A percentile compares a stretch with the other conserved stretches of the same genome.
Conservation (phyloP, 1,284 basidiomycete genomes). For the Ceratobasidium sp. region DNA sequence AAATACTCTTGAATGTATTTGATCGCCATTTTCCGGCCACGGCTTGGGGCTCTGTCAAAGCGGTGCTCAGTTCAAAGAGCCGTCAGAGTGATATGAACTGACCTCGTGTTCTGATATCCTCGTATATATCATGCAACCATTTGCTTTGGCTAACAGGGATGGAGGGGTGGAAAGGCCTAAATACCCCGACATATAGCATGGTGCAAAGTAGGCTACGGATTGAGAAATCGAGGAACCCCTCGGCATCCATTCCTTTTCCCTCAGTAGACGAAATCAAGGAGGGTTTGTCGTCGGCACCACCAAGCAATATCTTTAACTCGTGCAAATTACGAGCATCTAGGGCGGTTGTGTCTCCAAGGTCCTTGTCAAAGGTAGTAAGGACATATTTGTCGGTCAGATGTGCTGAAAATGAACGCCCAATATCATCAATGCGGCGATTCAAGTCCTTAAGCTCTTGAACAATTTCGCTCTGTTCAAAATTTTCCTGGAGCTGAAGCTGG, state of each 20-base stretch:
- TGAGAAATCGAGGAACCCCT: constrained; percentile 34
- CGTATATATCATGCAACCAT: no score
- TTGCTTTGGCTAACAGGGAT: background rate
- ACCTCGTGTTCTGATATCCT: no score
- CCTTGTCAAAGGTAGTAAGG: background rate
- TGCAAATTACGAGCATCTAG: background rate
- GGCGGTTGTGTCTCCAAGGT: constrained; percentile 5
- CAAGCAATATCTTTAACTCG: background rate
- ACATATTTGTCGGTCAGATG: constrained; percentile 20
- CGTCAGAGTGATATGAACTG: no score
- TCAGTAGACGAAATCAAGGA: background rate
- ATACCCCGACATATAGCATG: background rate
- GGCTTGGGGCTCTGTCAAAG: constrained; percentile 10
- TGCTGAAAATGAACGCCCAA: constrained; percentile 22
- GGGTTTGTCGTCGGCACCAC: background rate
- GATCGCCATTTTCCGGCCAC: constrained; percentile 20
- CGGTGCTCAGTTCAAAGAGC: no score
- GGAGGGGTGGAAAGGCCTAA: constrained; percentile 31
- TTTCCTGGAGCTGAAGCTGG: constrained; percentile 37
- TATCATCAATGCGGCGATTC: constrained; percentile 22
- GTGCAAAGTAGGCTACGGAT: constrained; percentile 14
- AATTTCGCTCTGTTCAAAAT: constrained; percentile 27
- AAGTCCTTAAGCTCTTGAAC: constrained; percentile 24
- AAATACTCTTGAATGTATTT: constrained; percentile 24
- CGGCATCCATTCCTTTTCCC: background rate